Base-by-base conservation (phyloP, 371 early-diverging fungal species). In the Lichtheimia hyalospora region DNA sequence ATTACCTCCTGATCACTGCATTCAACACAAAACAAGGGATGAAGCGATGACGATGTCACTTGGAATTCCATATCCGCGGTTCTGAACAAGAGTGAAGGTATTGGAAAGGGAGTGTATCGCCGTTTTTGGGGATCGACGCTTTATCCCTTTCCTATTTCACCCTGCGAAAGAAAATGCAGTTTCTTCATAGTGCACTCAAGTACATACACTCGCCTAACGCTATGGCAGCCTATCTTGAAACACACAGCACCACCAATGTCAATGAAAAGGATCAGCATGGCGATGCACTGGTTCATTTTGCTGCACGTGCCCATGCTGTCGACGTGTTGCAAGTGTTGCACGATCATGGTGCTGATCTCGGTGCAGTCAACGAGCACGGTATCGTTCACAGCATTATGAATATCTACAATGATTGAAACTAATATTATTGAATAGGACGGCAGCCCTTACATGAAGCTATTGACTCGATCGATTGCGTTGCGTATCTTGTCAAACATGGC, bases 401-500 rank as follows among this genome's bases (percentile, higher is more conserved):
- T 55, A 24, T 55, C 13, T 5, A 15, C 42, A 15, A 12, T 23
- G 21, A 0, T 16, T n/a, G 4, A 21, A 40, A 20, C 12, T n/a
- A 23, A 15, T 24, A 4, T 25, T 20, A 10, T 39, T 7, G 0
- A 40, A 46, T 55, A 77, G 83, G 83, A 13, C 58, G 83, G 50
- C 69, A 71, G 50, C 73, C 83, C 3, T 58, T 83, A 14, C 81
- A 83, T 57, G 83, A 83, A 62, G 77, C 73, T 5, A 77, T 83
- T 44, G 77, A 77, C 54, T 64, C 66, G 21, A n/a, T 58, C n/a
- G 73, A 72, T 0, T 77, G 81, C 49, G 63, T 74, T 0, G 16
- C 46, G 3, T 77, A 60, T 58, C 59, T 83, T 23, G 58, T 75
- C 13, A 49, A 64, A 3, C 54, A 46, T 8, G 68, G 70, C 28